Percentiles rank a stretch among this genome's conserved stretches.
phyloP scores from a whole-genome alignment of 192 early-diverging fungal species.

The Coemansia sp. region DNA sequence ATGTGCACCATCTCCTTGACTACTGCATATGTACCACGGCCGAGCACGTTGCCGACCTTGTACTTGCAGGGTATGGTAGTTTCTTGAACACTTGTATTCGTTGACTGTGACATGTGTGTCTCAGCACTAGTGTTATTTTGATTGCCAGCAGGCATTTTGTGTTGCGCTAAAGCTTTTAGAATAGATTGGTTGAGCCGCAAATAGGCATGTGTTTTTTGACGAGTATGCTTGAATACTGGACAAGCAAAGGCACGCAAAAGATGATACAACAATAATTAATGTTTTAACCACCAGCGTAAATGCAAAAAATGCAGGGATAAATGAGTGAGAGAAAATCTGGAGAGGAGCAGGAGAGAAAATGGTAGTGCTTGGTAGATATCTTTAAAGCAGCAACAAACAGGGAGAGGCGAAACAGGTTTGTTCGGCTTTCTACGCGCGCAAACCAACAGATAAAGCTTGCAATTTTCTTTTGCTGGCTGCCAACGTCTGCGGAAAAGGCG shows the following conservation, averaged over 20 bases:
- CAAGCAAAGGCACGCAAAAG: neutral
- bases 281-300: neutral
- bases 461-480: neutral
- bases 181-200: neutral
- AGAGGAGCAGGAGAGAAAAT: neutral
- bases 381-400: neutral
- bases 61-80: conserved; percentile 42
- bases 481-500: neutral
- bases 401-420: no score
- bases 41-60: conserved; percentile 29
- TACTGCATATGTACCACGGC: conserved; percentile 43
- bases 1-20: conserved; percentile 56
- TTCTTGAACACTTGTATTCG: no score
- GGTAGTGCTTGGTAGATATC: neutral
- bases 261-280: no score
- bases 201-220: neutral
- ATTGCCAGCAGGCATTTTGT: neutral
- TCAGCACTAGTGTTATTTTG: neutral
- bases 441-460: neutral
- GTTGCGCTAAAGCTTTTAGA: neutral
- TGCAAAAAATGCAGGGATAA: neutral
- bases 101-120: no score
- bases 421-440: no score
- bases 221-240: neutral
- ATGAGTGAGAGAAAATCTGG: neutral